Evolutionary conservation across 768 basidiomycete genomes (phyloP).

Genomic region (Pleurotus salmoneostramineus): DNA sequence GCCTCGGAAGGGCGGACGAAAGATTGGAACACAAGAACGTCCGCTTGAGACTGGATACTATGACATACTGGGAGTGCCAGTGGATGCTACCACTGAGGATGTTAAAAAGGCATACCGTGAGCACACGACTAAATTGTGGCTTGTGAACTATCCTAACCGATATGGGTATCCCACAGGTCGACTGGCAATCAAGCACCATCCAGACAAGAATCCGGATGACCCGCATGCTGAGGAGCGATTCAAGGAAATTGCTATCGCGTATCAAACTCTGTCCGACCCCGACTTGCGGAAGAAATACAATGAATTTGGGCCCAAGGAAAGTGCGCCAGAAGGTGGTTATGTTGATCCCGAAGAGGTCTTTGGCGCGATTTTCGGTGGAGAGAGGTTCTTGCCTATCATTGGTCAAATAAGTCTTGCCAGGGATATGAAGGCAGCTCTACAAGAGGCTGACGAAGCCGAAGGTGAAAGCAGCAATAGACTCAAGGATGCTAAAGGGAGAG

Average conservation of each 20-base stretch:
- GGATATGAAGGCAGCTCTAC: conserved; percentile 91
- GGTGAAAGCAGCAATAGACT: conserved; percentile 48
- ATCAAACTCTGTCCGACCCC: conserved; percentile 81
- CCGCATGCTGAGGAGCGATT: conserved; percentile 84
- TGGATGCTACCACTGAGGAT: conserved; percentile 76
- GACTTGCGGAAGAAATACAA: conserved; percentile 81
- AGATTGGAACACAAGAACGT: conserved; percentile 85
- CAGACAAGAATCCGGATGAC: conserved; percentile 90
- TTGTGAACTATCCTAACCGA: not conserved
- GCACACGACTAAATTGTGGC: conserved; percentile 15
- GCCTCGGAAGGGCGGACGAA: conserved; percentile 50
- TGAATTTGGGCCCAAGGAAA: conserved; percentile 85
- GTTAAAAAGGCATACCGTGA: conserved; percentile 89
- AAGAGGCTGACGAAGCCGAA: conserved; percentile 70
- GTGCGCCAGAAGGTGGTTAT: conserved; percentile 78
- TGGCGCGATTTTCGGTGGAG: conserved; percentile 86
- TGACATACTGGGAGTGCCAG: conserved; percentile 73
- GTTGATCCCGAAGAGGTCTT: conserved; percentile 85
- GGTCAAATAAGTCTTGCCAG: conserved; percentile 81
- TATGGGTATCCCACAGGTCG: conserved; percentile 41
- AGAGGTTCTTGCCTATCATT: conserved; percentile 82
- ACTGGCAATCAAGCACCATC: conserved; percentile 87
- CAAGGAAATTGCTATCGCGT: conserved; percentile 88
- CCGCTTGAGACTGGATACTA: conserved; percentile 92
- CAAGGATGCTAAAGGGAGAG: conserved; percentile 48